phyloP scores from a whole-genome alignment of 2,329 filamentous ascomycete genomes.

The Curvularia sp. region DNA sequence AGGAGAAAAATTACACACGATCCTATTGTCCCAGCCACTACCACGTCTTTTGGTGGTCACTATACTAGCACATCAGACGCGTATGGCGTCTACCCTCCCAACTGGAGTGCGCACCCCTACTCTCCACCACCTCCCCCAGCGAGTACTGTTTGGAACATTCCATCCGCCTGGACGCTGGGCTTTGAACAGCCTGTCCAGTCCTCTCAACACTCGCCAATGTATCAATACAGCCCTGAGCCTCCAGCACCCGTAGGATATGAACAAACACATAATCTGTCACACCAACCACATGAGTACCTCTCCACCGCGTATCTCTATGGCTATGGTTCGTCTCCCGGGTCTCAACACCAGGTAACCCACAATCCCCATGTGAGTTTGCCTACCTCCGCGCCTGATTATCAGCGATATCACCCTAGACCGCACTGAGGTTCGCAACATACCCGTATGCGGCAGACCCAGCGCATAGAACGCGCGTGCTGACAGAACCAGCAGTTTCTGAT shows the following conservation, averaged over 20 bases:
- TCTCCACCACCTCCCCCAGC: constrained; percentile 22
- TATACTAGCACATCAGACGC: constrained; percentile 19
- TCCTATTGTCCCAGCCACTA: constrained; percentile 16
- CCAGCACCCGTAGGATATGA: constrained; percentile 21
- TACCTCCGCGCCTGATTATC: constrained; percentile 20
- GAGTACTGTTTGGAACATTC: constrained; percentile 30
- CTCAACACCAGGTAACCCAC: constrained; percentile 18
- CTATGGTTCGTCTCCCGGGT: constrained; percentile 17
- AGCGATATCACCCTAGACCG: constrained; percentile 13
- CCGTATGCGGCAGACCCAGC: constrained; percentile 10
- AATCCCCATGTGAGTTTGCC: constrained; percentile 30
- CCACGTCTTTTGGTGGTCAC: constrained; percentile 23
- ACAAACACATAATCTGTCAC: constrained; percentile 23
- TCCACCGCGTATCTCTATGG: constrained; percentile 23
- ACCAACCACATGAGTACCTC: constrained; percentile 20
- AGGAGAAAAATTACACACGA: constrained; percentile 21
- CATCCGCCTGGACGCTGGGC: constrained; percentile 28
- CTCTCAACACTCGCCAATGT: constrained; percentile 18
- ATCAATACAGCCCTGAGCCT: constrained; percentile 23
- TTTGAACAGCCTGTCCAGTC: constrained; percentile 19
- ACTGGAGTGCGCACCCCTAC: constrained; percentile 30
- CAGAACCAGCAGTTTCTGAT: constrained; percentile 15
- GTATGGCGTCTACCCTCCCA: constrained; percentile 21
- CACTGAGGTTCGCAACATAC: constrained; percentile 19
- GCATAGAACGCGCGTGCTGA: constrained; percentile 14